Evolutionary conservation across 371 early-diverging fungal species (phyloP).

Genomic region (Mortierella sp.): DNA sequence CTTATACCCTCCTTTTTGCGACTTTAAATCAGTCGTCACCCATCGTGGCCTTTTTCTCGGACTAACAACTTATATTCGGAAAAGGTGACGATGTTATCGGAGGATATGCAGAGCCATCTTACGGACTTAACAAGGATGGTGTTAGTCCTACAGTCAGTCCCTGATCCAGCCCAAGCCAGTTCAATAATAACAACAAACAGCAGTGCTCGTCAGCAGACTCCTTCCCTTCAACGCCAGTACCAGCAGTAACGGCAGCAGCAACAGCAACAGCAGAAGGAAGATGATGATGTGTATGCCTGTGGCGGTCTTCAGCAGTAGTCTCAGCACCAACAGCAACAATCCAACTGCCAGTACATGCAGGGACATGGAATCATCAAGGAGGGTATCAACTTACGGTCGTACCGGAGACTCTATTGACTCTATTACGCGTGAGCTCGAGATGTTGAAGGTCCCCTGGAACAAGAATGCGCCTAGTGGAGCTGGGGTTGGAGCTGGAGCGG

Average conservation of each 20-base stretch:
- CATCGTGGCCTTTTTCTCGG: no score
- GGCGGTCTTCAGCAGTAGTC: slow-evolving; percentile 15
- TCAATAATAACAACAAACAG: not conserved
- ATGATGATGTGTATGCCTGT: slow-evolving; percentile 25
- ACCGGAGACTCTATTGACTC: slow-evolving; percentile 54
- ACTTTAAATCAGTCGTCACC: no score
- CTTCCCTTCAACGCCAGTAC: no score
- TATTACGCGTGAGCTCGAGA: slow-evolving; percentile 55
- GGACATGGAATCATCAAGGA: not conserved
- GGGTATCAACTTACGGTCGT: not conserved
- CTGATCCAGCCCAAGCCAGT: not conserved
- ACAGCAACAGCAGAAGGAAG: slow-evolving; percentile 12
- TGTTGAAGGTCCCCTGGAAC: slow-evolving; percentile 56
- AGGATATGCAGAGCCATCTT: slow-evolving; percentile 39
- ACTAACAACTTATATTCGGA: no score
- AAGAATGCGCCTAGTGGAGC: slow-evolving; percentile 8
- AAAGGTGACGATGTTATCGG: slow-evolving; percentile 47
- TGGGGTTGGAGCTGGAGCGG: not conserved
- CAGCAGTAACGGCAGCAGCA: no score
- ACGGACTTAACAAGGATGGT: not conserved
- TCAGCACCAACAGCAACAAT: not conserved
- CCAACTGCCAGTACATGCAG: not conserved
- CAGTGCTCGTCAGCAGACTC: not conserved
- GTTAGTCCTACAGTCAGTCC: not conserved
- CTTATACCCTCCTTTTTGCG: no score